Base-by-base conservation (phyloP, 768 basidiomycete genomes). In the Symmetrospora coprosmae region DNA sequence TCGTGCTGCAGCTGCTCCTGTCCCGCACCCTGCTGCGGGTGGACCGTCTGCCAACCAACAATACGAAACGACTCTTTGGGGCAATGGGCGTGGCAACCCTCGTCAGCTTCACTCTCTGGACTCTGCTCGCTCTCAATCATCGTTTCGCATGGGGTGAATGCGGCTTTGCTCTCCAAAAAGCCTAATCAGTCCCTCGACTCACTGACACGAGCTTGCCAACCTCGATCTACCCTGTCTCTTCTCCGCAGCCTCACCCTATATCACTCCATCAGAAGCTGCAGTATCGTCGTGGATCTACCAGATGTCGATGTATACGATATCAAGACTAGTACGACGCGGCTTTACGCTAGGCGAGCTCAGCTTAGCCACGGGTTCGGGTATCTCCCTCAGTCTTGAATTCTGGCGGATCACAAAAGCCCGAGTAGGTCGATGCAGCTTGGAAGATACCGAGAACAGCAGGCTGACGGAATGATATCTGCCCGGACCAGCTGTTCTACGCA, bases 341-440 rank as follows among this genome's bases (percentile, higher is more conserved):
- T 91, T 97, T 73, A 97, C 91, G 0, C 78, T 99, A 1, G 94
- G 94, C 31, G 94, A 99, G 71, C 78, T 97, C 17, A 85, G 84
- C 25, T 74, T 96, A 25, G 86, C 92, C 17, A 85, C 83, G 41
- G 87, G 87, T 65, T 88, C 89, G 39, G 89, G 86, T 4, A 85
- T 89, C 1, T 83, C 83, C 0, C 71, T 97, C 23, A 83, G 82
- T 66, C 82, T 89, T 76, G 92, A 97, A 71, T 78, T 86, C 33
- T 75, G 89, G 63, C 86, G 87, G 66, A 70, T 97, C 49, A 92
- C 89, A 1, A 81, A 81, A 47, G 82, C 87, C 33, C 77, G 80
- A 72, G 91, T 92, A 70, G 50, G 83, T 74, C 35, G 13, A 34
- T 40, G 45, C 47, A 23, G n/a, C 7, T 13, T 14, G 19, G n/a